phyloP scores from a whole-genome alignment of 805 yeast genomes.

The Saccharomycopsis fibuligera region DNA sequence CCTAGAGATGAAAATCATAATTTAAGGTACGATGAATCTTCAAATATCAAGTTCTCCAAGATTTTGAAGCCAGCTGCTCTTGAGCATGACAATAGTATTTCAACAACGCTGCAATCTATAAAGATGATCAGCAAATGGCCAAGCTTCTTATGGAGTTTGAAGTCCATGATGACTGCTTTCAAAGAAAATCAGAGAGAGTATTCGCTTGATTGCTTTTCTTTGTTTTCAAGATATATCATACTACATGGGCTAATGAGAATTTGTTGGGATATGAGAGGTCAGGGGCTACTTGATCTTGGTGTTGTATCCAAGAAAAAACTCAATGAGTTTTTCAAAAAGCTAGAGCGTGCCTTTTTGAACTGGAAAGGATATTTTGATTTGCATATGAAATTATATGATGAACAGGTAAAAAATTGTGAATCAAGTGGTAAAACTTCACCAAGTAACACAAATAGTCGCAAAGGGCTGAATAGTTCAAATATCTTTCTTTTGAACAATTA shows the following conservation, averaged over 20 bases:
- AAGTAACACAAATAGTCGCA: background rate
- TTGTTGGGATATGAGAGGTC: constrained; percentile 26
- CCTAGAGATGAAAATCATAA: no score
- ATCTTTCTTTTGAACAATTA: constrained; percentile 27
- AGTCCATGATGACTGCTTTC: constrained; percentile 30
- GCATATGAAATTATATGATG: constrained; percentile 24
- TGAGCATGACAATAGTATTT: background rate
- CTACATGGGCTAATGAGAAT: constrained; percentile 31
- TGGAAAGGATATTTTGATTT: constrained; percentile 33
- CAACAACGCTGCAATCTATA: constrained; percentile 24
- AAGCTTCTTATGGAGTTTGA: constrained; percentile 30
- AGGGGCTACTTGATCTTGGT: constrained; percentile 27
- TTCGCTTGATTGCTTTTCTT: constrained; percentile 31
- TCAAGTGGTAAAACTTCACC: background rate
- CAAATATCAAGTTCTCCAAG: background rate
- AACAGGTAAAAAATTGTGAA: background rate
- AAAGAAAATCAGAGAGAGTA: constrained; percentile 30
- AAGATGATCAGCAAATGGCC: constrained; percentile 30
- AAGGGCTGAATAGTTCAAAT: background rate
- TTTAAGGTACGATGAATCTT: no score
- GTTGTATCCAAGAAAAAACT: constrained; percentile 25
- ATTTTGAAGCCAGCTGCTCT: background rate
- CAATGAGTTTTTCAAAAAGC: constrained; percentile 25
- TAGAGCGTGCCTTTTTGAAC: constrained; percentile 28
- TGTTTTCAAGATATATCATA: constrained; percentile 30